Evolutionary conservation across 106 monocot genomes (phyloP).

Genomic region (Dactylorhiza incarnata): DNA sequence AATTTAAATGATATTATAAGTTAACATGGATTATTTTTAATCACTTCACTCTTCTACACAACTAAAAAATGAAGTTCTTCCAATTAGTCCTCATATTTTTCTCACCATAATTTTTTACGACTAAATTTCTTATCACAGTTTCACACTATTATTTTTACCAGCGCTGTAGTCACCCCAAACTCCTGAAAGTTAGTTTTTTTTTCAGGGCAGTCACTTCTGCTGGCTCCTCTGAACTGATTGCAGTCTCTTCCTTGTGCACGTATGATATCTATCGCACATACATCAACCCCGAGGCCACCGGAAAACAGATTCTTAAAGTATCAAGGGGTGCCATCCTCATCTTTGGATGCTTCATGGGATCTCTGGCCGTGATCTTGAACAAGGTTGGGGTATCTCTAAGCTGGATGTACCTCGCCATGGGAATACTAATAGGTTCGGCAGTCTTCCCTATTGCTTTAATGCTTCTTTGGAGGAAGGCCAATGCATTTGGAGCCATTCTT

Average conservation of each 20-base stretch:
- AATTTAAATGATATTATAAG: too few species aligned
- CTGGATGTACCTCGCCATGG: conserved; percentile 99
- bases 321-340: conserved; percentile 60
- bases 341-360: conserved; percentile 96
- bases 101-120: background rate
- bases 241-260: conserved; percentile 93
- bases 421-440: conserved; percentile 83
- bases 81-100: too few species aligned
- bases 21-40: too few species aligned
- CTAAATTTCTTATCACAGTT: background rate
- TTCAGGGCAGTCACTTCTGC: conserved; percentile 98
- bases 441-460: conserved; percentile 87
- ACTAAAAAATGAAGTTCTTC: too few species aligned
- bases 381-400: conserved; percentile 86
- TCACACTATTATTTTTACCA: too few species aligned
- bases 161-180: background rate
- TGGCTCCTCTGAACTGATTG: conserved; percentile 87
- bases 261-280: conserved; percentile 95
- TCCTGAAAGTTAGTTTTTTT: background rate
- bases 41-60: too few species aligned
- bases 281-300: conserved; percentile 88
- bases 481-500: conserved; percentile 65
- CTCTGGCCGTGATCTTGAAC: conserved; percentile 76
- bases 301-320: conserved; percentile 83
- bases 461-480: conserved; percentile 93